Conservation (phyloP, 306 rosid genomes). For the Fagus sylvatica region DNA sequence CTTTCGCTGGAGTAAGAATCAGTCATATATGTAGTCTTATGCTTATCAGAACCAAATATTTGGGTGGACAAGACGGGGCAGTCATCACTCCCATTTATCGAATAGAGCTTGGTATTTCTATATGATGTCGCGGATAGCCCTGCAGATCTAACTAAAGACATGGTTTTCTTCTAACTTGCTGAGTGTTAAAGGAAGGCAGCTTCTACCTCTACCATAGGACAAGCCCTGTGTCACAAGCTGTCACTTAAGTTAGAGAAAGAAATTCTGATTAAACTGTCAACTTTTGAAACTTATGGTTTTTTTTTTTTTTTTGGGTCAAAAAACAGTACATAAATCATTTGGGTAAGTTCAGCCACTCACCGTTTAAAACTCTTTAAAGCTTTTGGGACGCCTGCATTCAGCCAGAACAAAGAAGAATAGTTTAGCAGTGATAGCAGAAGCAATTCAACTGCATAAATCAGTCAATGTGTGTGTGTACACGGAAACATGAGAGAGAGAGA, state of each 20-base stretch:
- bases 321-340: conserved; percentile 1
- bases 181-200: conserved; percentile 24
- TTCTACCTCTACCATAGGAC: conserved; percentile 16
- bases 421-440: background rate
- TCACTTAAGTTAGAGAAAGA: conserved; percentile 19
- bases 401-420: conserved; percentile 19
- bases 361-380: conserved; percentile 14
- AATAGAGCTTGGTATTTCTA: conserved; percentile 64
- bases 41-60: conserved; percentile 47
- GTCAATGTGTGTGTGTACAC: background rate
- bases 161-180: conserved; percentile 32
- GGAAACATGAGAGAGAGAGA: background rate
- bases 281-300: conserved; percentile 14
- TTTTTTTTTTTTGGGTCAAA: background rate
- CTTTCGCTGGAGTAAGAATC: conserved; percentile 69
- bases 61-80: conserved; percentile 53
- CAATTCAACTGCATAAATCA: background rate
- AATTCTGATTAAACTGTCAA: conserved; percentile 14
- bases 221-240: conserved; percentile 20
- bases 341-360: conserved; percentile 19
- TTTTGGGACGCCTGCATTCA: conserved; percentile 25
- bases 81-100: conserved; percentile 58
- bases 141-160: conserved; percentile 72
- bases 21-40: conserved; percentile 40
- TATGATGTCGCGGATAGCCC: conserved; percentile 54